phyloP scores from a whole-genome alignment of 2,329 filamentous ascomycete genomes.

The Purpureocillium takamizusanense region DNA sequence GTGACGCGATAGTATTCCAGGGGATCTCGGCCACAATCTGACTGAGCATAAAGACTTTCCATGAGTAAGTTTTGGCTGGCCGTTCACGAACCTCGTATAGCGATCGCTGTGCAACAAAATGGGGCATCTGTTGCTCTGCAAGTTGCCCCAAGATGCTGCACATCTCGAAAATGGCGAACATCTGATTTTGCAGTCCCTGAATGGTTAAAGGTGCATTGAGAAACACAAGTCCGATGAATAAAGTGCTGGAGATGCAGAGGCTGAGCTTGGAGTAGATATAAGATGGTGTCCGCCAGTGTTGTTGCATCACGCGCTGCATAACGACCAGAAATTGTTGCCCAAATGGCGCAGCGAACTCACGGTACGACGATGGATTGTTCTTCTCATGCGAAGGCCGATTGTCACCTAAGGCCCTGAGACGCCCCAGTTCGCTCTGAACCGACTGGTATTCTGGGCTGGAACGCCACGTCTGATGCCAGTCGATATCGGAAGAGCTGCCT shows the following conservation, averaged over 20 bases:
- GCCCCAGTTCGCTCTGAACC: too few relatives aligned
- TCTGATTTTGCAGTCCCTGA: constrained; percentile 60
- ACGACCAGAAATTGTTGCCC: constrained; percentile 50
- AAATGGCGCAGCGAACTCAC: background rate
- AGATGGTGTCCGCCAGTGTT: constrained; percentile 68
- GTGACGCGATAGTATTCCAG: constrained; percentile 13
- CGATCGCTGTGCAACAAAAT: constrained; percentile 59
- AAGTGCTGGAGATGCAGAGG: background rate
- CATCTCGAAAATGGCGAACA: constrained; percentile 66
- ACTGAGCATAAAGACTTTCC: constrained; percentile 50
- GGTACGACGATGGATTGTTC: too few relatives aligned
- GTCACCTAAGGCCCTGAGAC: too few relatives aligned
- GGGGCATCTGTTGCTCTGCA: constrained; percentile 57
- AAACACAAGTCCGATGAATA: constrained; percentile 1
- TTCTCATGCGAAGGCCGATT: too few relatives aligned
- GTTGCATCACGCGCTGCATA: constrained; percentile 58
- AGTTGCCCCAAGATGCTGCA: constrained; percentile 51
- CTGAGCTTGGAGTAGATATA: constrained; percentile 63
- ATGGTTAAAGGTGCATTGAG: constrained; percentile 28
- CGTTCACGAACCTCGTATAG: constrained; percentile 63
- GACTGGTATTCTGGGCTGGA: too few relatives aligned
- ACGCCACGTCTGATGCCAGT: too few relatives aligned
- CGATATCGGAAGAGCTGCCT: constrained; percentile 11
- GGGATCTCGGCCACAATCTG: constrained; percentile 6
- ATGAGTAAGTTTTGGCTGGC: constrained; percentile 58